Conservation (phyloP, 345 rosid genomes). For the Linum lewisii region DNA sequence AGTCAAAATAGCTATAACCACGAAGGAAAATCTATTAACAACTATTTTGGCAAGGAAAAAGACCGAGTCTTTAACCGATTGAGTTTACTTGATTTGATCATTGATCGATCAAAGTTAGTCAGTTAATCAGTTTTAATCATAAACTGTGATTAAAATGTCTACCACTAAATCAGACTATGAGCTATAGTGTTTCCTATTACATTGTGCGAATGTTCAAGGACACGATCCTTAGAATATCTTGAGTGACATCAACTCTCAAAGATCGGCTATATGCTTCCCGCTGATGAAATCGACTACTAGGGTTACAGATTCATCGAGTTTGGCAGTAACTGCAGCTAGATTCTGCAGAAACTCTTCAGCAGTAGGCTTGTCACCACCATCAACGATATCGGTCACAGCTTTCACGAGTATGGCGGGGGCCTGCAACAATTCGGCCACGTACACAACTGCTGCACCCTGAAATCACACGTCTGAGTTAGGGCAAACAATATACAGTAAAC, state of each 20-base stretch:
- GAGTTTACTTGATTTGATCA: too few relatives aligned
- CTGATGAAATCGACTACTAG: conserved; percentile 52
- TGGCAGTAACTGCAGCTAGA: conserved; percentile 51
- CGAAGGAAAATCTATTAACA: too few relatives aligned
- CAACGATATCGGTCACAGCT: conserved; percentile 76
- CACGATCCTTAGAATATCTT: conserved; percentile 7
- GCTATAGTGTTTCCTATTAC: neutral
- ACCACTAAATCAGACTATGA: too few relatives aligned
- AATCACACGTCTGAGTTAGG: too few relatives aligned
- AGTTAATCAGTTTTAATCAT: too few relatives aligned
- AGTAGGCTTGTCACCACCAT: conserved; percentile 74
- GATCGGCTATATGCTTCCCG: conserved; percentile 63
- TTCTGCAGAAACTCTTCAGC: conserved; percentile 75
- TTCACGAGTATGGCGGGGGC: conserved; percentile 75
- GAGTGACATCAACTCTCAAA: conserved; percentile 28
- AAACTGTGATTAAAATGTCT: too few relatives aligned
- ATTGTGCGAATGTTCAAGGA: conserved; percentile 6
- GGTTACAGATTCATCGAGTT: conserved; percentile 45
- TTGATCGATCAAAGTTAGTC: too few relatives aligned
- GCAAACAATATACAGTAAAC: too few relatives aligned
- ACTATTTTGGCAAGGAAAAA: too few relatives aligned
- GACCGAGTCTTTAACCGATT: too few relatives aligned
- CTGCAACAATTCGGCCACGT: conserved; percentile 67
- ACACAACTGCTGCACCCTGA: conserved; percentile 94
- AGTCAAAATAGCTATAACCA: too few relatives aligned